Conservation (phyloP, 805 yeast genomes). For the Candida sphagnicola region DNA sequence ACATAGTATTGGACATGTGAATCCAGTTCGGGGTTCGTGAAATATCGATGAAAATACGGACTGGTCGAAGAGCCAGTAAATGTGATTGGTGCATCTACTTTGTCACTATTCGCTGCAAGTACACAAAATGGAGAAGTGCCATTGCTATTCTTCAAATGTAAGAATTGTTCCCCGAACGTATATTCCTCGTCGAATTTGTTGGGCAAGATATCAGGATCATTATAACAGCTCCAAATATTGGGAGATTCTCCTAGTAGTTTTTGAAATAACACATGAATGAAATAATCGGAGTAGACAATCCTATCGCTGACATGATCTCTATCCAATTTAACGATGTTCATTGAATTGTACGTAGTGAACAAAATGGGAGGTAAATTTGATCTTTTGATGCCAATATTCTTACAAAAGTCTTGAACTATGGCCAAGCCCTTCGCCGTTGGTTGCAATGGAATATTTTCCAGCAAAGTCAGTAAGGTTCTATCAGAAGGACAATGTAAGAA, state of each 20-base stretch:
- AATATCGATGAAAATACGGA: slow-evolving; percentile 72
- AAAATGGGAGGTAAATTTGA: slow-evolving; percentile 43
- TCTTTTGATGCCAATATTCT: slow-evolving; percentile 48
- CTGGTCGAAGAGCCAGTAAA: slow-evolving; percentile 22
- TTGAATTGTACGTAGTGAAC: slow-evolving; percentile 58
- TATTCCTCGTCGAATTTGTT: background rate
- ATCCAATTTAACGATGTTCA: slow-evolving; percentile 67
- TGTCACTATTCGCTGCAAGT: background rate
- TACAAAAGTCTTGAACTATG: slow-evolving; percentile 57
- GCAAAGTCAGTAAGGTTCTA: slow-evolving; percentile 53
- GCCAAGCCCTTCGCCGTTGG: slow-evolving; percentile 93
- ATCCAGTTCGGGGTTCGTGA: slow-evolving; percentile 87
- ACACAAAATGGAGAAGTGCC: slow-evolving; percentile 2
- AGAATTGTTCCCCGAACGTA: background rate
- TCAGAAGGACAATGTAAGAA: slow-evolving; percentile 73
- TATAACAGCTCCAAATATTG: slow-evolving; percentile 63
- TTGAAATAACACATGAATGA: slow-evolving; percentile 62
- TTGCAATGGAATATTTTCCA: slow-evolving; percentile 49
- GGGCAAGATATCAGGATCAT: slow-evolving; percentile 35
- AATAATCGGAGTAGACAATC: slow-evolving; percentile 56
- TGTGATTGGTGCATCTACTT: too few relatives aligned
- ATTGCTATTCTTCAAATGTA: too few relatives aligned
- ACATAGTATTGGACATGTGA: slow-evolving; percentile 77
- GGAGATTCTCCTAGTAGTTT: slow-evolving; percentile 62
- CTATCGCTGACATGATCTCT: slow-evolving; percentile 56